Evolutionary conservation across 305 asterid species (phyloP).

Genomic region (Solanum hybrid): DNA sequence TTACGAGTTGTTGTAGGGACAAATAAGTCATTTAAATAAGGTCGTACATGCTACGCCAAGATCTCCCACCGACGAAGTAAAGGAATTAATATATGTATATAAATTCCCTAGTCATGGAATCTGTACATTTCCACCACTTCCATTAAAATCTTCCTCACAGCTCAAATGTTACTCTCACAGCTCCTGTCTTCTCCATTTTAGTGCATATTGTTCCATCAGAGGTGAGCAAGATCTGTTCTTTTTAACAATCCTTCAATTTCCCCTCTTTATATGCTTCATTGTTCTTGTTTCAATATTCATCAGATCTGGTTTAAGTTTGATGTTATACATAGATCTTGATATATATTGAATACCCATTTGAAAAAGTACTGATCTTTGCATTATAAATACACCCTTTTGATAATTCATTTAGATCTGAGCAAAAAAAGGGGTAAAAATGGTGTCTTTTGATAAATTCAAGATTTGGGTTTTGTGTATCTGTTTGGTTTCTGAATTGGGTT

Average conservation of each 20-base stretch:
- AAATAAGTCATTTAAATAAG: neutral
- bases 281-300: neutral
- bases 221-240: conserved; percentile 8
- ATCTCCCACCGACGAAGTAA: conserved; percentile 11
- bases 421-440: conserved; percentile 22
- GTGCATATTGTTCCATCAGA: neutral
- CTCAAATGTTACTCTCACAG: conserved; percentile 1
- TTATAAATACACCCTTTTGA: conserved; percentile 13
- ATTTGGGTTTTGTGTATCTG: conserved; percentile 25
- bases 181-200: neutral
- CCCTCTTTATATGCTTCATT: neutral
- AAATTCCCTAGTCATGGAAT: neutral
- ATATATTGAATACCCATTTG: neutral
- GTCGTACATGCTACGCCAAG: neutral
- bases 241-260: neutral
- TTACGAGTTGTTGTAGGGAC: neutral
- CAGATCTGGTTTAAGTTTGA: neutral
- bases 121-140: neutral
- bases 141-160: neutral
- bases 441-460: conserved; percentile 25
- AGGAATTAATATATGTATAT: neutral
- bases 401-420: conserved; percentile 31
- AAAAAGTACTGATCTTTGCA: neutral
- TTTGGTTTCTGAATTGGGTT: conserved; percentile 20
- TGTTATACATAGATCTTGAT: conserved; percentile 14